phyloP scores from a whole-genome alignment of 352 stramenopile genomes.

The Globisporangium nagaii region DNA sequence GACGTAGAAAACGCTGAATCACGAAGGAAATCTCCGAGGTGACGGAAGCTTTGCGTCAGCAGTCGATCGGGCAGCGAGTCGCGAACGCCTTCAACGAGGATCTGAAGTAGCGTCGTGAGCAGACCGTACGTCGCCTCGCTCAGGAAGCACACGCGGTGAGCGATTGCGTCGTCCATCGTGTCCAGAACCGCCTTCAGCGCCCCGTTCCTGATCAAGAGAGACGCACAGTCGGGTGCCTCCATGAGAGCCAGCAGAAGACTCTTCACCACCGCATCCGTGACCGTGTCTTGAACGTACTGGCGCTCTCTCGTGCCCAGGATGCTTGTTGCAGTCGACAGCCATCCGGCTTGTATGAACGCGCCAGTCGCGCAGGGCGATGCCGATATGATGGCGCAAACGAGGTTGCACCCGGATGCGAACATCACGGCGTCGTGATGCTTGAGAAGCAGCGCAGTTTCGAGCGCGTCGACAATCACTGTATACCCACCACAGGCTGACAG shows the following conservation, averaged over 20 bases:
- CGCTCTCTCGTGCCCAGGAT: not conserved
- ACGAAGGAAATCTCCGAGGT: not conserved
- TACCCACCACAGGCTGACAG: constrained; percentile 12
- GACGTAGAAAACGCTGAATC: not conserved
- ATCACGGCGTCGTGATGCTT: constrained; percentile 6
- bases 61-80: not conserved
- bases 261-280: not conserved
- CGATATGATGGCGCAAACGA: constrained; percentile 4
- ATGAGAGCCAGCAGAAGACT: not conserved
- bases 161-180: constrained; percentile 2
- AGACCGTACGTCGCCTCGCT: not conserved
- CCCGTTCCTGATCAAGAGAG: not conserved
- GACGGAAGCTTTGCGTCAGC: not conserved
- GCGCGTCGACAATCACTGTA: constrained; percentile 17
- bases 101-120: not conserved
- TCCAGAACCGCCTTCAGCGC: not conserved
- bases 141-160: not conserved
- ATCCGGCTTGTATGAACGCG: constrained; percentile 1
- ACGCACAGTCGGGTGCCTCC: not conserved
- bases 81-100: not conserved
- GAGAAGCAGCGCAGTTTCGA: constrained; percentile 14
- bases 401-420: constrained; percentile 10
- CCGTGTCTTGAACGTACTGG: not conserved
- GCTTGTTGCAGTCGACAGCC: constrained; percentile 2
- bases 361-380: not conserved